These are phyloP conservation scores for Urochloa ruziziensis DNA, from an alignment of 176 grass and related monocot species.

Conservation along the genomic window DNA sequence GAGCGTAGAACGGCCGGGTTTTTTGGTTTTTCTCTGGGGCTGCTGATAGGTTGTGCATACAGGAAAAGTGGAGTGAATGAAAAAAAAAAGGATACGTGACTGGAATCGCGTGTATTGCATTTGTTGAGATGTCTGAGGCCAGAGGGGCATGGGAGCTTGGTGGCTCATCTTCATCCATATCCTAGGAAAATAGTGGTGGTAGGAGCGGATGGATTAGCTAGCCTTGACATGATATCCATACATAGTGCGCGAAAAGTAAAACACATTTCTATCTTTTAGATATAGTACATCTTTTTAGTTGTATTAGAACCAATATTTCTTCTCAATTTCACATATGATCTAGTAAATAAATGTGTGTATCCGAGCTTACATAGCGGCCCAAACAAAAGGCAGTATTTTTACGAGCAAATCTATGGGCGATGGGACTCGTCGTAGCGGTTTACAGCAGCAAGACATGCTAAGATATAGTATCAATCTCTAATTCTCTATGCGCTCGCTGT, in stretches of 20 bases:
- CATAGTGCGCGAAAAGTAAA: background rate
- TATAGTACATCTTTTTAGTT: too few species aligned
- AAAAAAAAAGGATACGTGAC: background rate
- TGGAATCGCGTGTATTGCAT: background rate
- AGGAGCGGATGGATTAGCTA: background rate
- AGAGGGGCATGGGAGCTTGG: background rate
- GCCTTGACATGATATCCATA: background rate
- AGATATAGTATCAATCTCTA: background rate
- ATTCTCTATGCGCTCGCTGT: background rate
- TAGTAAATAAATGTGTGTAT: too few species aligned
- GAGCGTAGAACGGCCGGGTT: background rate
- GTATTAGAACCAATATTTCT: too few species aligned
- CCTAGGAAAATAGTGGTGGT: background rate
- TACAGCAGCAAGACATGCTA: background rate
- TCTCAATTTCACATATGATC: too few species aligned
- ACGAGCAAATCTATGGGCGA: background rate
- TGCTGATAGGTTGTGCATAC: background rate
- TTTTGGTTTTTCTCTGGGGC: background rate
- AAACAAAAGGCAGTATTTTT: background rate
- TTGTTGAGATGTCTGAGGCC: conserved; percentile 13
- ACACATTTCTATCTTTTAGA: background rate
- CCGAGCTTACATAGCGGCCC: too few species aligned
- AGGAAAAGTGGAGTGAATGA: background rate
- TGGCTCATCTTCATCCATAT: background rate
- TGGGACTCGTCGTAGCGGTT: background rate